These are phyloP conservation scores for Aspergillus olivimuriae DNA, from an alignment of 495 filamentous ascomycete species.

Conservation along the genomic window DNA sequence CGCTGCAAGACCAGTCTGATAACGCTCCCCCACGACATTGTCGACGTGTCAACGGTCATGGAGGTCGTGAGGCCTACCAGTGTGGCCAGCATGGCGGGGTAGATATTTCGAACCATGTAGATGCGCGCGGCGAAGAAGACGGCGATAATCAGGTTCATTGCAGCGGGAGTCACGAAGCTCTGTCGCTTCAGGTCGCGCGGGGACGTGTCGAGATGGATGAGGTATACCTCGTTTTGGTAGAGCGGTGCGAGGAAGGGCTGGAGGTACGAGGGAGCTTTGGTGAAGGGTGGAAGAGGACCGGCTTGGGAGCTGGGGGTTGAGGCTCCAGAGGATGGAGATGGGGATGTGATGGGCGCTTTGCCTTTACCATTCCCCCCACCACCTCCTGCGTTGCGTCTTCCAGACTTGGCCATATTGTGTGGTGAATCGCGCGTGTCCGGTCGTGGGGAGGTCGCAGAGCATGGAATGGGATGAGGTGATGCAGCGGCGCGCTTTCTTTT, in stretches of 20 bases:
- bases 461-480: background rate
- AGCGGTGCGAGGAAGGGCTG: constrained; percentile 56
- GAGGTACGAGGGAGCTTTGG: constrained; percentile 49
- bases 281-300: constrained; percentile 56
- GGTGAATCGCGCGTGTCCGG: constrained; percentile 4
- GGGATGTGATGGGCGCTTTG: constrained; percentile 19
- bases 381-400: constrained; percentile 27
- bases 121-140: constrained; percentile 54
- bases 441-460: too few relatives aligned
- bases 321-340: constrained; percentile 22
- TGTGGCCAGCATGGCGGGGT: constrained; percentile 54
- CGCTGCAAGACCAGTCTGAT: constrained; percentile 44
- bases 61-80: constrained; percentile 55
- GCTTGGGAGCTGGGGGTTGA: constrained; percentile 34
- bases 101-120: constrained; percentile 56
- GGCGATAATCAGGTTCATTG: constrained; percentile 60
- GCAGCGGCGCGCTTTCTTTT: background rate
- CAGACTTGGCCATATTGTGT: constrained; percentile 35
- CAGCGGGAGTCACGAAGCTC: constrained; percentile 65
- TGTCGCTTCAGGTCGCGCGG: constrained; percentile 60
- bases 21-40: constrained; percentile 45
- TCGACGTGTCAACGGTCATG: constrained; percentile 49
- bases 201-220: constrained; percentile 68
- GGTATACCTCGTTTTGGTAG: constrained; percentile 61
- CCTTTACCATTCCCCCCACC: too few relatives aligned